Percentiles rank a stretch among this genome's conserved stretches.
phyloP scores from a whole-genome alignment of 345 rosid species.

The Sonneratia caseolaris region DNA sequence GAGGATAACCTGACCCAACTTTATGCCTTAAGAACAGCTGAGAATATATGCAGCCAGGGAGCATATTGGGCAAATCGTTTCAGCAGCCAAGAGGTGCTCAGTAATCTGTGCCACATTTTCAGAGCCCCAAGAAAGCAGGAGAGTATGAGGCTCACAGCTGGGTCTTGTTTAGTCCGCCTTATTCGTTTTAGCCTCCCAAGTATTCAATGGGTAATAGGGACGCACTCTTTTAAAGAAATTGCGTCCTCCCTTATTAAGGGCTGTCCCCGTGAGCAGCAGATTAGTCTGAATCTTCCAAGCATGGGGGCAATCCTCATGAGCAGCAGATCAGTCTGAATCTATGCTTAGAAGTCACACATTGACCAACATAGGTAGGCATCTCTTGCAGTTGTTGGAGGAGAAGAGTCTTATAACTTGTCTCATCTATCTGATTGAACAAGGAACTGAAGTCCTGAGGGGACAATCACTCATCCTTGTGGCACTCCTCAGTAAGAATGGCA shows the following conservation, averaged over 20 bases:
- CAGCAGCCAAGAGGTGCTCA: slow-evolving; percentile 78
- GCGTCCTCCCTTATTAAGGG: slow-evolving; percentile 76
- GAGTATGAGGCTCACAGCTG: slow-evolving; percentile 90
- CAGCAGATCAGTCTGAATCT: slow-evolving; percentile 17
- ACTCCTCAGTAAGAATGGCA: slow-evolving; percentile 72
- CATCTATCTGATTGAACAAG: slow-evolving; percentile 79
- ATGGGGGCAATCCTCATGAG: slow-evolving; percentile 54
- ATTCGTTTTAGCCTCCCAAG: slow-evolving; percentile 75
- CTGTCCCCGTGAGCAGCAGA: slow-evolving; percentile 54
- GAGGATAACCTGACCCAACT: slow-evolving; percentile 94
- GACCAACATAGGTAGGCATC: slow-evolving; percentile 68
- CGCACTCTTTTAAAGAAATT: slow-evolving; percentile 67
- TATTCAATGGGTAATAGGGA: slow-evolving; percentile 68
- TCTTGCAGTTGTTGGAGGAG: slow-evolving; percentile 62
- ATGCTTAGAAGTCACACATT: slow-evolving; percentile 71
- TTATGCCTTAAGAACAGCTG: slow-evolving; percentile 89
- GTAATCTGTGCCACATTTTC: slow-evolving; percentile 76
- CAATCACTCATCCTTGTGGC: slow-evolving; percentile 75
- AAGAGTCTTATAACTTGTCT: slow-evolving; percentile 66
- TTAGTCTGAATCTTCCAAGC: too few relatives aligned
- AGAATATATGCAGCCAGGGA: slow-evolving; percentile 94
- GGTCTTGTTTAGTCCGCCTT: slow-evolving; percentile 94
- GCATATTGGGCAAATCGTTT: slow-evolving; percentile 81
- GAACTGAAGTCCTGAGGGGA: slow-evolving; percentile 73
- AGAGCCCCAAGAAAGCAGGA: slow-evolving; percentile 88